Base-by-base conservation (phyloP, 306 rosid species). In the Quercus agrifolia region DNA sequence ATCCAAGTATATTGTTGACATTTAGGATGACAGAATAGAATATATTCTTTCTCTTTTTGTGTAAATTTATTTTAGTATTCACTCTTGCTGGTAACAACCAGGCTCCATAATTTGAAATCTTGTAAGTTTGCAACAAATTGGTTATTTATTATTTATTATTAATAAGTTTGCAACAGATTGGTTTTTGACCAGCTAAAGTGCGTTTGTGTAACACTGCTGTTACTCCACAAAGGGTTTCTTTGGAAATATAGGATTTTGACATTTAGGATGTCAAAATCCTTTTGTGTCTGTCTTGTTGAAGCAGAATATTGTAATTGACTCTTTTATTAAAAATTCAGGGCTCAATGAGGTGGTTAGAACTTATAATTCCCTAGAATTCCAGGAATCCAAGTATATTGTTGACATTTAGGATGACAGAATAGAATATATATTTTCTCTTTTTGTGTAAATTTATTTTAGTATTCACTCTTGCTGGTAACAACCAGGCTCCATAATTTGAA, bases 241-340 rank as follows among this genome's bases (percentile, higher is more conserved):
- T 63, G 44, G 38, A 28, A 15, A 28, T 63, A 4, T 31, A 31
- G 35, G 35, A 31, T 31, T 31, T 31, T 31, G 35, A 30, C 31
- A 30, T 30, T 30, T 30, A 30, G 31, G 31, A 25, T 25, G 27
- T 25, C 27, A 25, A 25, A 25, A 25, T 25, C 1, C 27, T 23
- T 21, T 13, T 18, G 3, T 46, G 49, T 74, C 27, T 61, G 73
- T 57, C 46, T 79, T n/a, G 61, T 74, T 78, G 63, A 70, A 73
- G 73, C 17, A 25, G 73, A 82, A 71, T 46, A 30, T 73, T 70
- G 4, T 49, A 75, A 27, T 56, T 57, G 46, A 35, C 33, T 68
- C 35, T 23, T 41, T 69, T 46, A 68, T 57, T n/a, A 44, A 30
- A 71, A 56, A 77, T 46, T 54, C 19, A 54, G 27, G 21, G 63